Base-by-base conservation (phyloP, 1,284 basidiomycete genomes). In the Leccinum huronense region DNA sequence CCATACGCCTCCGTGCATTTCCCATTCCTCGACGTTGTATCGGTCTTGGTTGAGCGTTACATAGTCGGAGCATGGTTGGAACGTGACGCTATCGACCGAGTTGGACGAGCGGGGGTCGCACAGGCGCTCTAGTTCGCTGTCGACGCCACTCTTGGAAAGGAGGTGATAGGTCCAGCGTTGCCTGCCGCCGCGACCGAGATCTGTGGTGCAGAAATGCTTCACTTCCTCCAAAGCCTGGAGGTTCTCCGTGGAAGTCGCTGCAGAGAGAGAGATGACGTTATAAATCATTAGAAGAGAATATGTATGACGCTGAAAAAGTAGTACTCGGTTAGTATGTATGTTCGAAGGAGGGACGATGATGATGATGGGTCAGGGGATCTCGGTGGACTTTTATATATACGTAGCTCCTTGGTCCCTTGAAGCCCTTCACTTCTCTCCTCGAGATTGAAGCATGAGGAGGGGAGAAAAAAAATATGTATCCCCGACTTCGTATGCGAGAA, bases 51-150 rank as follows among this genome's bases (percentile, higher is more conserved):
- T 82, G 61, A 77, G 76, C 51, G 75, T 72, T 57, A 81, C 80
- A 62, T 81, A 81, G 48, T 81, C 74, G 13, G 79, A 77, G 68
- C 84, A 87, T 4, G 88, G 88, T 68, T 89, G 87, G 67, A 89
- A 85, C 8, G 80, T 79, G 67, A 86, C 78, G 63, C 76, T 78
- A 70, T 86, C 83, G 55, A 81, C 76, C n/a, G 70, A 72, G 51
- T 77, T 79, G 66, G 76, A 72, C 5, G 77, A 75, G 62, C 66
- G 70, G 5, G 83, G 76, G 48, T 73, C 66, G 31, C 79, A 77
- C 31, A 80, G 45, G 30, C 76, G 77, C 40, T 71, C 72, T 53
- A 88, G 71, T 73, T 87, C 84, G 11, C 75, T 70, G 13, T 82
- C 79, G 40, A 88, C 70, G 5, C 72, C 71, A 9, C 80, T 80